Evolutionary conservation across 2,329 filamentous ascomycete species (phyloP), one percentile per base, ranked within the genome.

Genomic region (Sordariomycetes sp.): DNA sequence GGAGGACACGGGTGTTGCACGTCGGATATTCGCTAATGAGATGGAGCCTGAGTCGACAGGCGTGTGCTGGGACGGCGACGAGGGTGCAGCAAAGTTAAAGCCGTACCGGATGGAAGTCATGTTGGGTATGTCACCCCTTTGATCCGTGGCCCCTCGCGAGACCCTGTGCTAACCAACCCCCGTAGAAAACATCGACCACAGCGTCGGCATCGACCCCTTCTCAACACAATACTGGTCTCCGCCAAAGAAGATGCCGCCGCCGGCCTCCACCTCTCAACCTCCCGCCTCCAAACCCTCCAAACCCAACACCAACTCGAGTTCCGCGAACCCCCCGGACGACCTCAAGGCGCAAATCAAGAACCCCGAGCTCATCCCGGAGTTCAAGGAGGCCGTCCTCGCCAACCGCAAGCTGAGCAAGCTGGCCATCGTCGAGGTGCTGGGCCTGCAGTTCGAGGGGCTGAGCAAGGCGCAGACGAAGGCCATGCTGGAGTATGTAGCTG

Each of bases 31-130:
- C 80, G 64, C 80, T 74, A 82, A 84, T 34, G 84, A 89, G 62
- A 77, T 95, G 64, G 82, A 91, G 65, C 89, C 90, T 0, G 75
- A 87, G 50, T 87, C 80, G 66, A 89, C 84, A 3, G 94, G 92
- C 0, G 72, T 97, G 10, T 94, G 87, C 66, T 99, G 90, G 81
- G 89, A 95, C 65, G 79, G 86, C 65, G 68, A 64, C 42, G 67
- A 72, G 60, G 72, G 74, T 54, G 76, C 69, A 63, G 71, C 74
- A 2, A 77, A 77, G 42, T 68, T 80, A 61, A 71, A 81, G 59
- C 74, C 78, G 8, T 89, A 86, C 69, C 82, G 78, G 61, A 85
- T 96, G 73, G 87, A 92, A 64, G 79, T 90, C 60, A 80, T 95
- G 55, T 73, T 85, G 55, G 81, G 85, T 89, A 73, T 70, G 79